phyloP scores from a whole-genome alignment of 176 grass and related monocot genomes.

The sorghum (Sorghum bicolor) region Sorghum_bicolor_NCBIv3 NC_012870.2:74213001-74213500 shows the following conservation, averaged over 20 bases:
- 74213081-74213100: not conserved
- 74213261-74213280: too few relatives aligned
- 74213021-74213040: slow-evolving; percentile 95
- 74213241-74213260: too few relatives aligned
- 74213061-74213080: slow-evolving; percentile 46
- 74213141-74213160: not conserved
- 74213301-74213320: too few relatives aligned
- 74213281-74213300: too few relatives aligned
- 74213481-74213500: not conserved
- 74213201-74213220: too few relatives aligned
- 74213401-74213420: not conserved
- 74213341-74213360: not conserved
- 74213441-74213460: not conserved
- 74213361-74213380: not conserved
- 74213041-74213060: slow-evolving; percentile 96
- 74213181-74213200: too few relatives aligned
- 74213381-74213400: not conserved
- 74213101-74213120: not conserved
- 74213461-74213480: not conserved
- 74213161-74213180: too few relatives aligned
- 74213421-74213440: not conserved
- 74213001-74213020: slow-evolving; percentile 96
- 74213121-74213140: not conserved
- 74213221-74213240: too few relatives aligned
- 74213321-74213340: too few relatives aligned